phyloP scores from a whole-genome alignment of 1,284 basidiomycete species.

The Xerocomus minutiporus region DNA sequence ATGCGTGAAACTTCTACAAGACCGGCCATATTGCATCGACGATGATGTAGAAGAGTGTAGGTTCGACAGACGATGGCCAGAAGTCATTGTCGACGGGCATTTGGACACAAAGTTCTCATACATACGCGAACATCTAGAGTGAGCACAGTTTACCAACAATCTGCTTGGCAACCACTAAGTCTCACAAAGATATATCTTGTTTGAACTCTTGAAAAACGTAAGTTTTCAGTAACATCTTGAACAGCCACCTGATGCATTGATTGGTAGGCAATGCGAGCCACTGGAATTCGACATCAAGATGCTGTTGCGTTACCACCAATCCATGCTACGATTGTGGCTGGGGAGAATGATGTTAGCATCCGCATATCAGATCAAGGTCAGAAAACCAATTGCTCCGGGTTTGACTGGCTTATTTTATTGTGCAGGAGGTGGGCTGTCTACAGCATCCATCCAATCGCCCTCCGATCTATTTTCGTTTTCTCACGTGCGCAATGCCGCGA shows the following conservation, averaged over 20 bases:
- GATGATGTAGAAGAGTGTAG: constrained; percentile 35
- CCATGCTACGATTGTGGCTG: constrained; percentile 67
- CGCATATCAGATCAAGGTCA: constrained; percentile 84
- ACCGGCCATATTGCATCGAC: constrained; percentile 44
- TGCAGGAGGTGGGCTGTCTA: constrained; percentile 65
- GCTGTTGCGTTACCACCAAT: constrained; percentile 50
- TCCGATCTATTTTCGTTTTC: constrained; percentile 81
- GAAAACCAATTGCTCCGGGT: constrained; percentile 1
- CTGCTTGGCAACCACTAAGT: constrained; percentile 2
- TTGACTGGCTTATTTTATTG: neutral
- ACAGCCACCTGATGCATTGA: neutral
- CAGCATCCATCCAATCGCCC: constrained; percentile 51
- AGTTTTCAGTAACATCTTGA: constrained; percentile 17
- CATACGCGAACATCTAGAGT: constrained; percentile 87
- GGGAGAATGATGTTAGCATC: constrained; percentile 67
- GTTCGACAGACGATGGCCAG: constrained; percentile 46
- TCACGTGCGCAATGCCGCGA: constrained; percentile 66
- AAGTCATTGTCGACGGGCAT: constrained; percentile 73
- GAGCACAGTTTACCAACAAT: constrained; percentile 23
- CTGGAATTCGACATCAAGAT: constrained; percentile 46
- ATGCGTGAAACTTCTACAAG: constrained; percentile 58
- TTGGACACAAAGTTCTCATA: constrained; percentile 74
- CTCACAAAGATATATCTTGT: constrained; percentile 70
- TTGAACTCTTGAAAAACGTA: constrained; percentile 86
- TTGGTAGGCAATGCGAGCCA: constrained; percentile 65